phyloP scores from a whole-genome alignment of 192 early-diverging fungal genomes.

The Umbelopsis sp. region DNA sequence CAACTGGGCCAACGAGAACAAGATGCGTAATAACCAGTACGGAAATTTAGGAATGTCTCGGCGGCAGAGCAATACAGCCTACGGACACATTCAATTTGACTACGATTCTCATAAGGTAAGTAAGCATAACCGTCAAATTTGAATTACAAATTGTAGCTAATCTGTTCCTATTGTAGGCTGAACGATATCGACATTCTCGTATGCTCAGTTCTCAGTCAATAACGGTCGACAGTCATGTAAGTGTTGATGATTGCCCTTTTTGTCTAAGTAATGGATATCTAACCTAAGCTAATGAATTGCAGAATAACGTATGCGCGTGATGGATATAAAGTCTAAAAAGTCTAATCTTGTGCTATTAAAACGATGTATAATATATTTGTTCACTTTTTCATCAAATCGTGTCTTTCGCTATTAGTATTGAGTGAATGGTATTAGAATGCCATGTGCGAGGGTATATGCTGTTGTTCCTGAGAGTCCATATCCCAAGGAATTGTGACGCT shows the following conservation, averaged over 20 bases:
- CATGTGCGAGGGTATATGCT: slow-evolving; percentile 50
- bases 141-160: no score
- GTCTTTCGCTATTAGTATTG: not conserved
- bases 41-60: not conserved
- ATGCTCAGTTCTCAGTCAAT: slow-evolving; percentile 1
- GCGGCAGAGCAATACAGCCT: not conserved
- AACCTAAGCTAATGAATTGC: not conserved
- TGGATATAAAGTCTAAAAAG: not conserved
- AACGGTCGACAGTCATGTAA: not conserved
- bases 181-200: slow-evolving; percentile 12
- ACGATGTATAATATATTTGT: no score
- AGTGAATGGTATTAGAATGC: slow-evolving; percentile 32
- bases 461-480: slow-evolving; percentile 46
- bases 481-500: slow-evolving; percentile 58
- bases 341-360: no score
- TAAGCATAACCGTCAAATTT: not conserved
- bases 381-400: not conserved
- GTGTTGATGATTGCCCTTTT: not conserved
- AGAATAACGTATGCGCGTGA: slow-evolving; percentile 15
- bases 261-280: not conserved
- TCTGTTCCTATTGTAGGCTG: not conserved
- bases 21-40: not conserved
- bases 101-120: not conserved
- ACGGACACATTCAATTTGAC: not conserved
- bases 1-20: not conserved